Conservation (phyloP, 202 grass and related monocot genomes). For the Setaria viridis region DNA sequence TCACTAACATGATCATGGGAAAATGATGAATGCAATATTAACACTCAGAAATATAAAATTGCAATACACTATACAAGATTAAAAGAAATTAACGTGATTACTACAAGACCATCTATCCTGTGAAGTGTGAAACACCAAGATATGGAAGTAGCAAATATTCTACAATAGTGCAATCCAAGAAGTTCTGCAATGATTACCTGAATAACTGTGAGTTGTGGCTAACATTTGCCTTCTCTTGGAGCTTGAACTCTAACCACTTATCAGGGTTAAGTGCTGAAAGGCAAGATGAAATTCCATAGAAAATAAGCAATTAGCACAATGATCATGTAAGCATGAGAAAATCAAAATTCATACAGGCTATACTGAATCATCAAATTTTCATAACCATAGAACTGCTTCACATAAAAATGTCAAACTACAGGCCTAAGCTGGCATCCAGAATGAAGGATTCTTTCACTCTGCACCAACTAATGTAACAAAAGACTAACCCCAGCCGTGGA, state of each 20-base stretch:
- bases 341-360: not conserved
- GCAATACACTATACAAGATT: not conserved
- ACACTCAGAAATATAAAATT: not conserved
- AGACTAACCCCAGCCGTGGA: too few relatives aligned
- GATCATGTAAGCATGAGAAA: not conserved
- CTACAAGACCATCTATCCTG: not conserved
- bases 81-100: not conserved
- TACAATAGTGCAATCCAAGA: not conserved
- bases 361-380: not conserved
- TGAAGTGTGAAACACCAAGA: not conserved
- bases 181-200: constrained; percentile 25
- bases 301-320: not conserved
- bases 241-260: constrained; percentile 48
- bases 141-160: not conserved
- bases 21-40: constrained; percentile 16
- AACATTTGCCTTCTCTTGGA: constrained; percentile 42
- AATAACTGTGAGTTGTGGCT: constrained; percentile 46
- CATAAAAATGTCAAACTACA: not conserved
- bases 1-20: not conserved
- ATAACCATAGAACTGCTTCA: not conserved
- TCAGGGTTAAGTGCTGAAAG: constrained; percentile 45
- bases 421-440: not conserved
- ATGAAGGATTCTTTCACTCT: constrained; percentile 18
- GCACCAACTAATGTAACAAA: not conserved
- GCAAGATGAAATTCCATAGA: not conserved